phyloP scores from a whole-genome alignment of 495 filamentous ascomycete genomes.

The Penicillium psychrofluorescens region DNA sequence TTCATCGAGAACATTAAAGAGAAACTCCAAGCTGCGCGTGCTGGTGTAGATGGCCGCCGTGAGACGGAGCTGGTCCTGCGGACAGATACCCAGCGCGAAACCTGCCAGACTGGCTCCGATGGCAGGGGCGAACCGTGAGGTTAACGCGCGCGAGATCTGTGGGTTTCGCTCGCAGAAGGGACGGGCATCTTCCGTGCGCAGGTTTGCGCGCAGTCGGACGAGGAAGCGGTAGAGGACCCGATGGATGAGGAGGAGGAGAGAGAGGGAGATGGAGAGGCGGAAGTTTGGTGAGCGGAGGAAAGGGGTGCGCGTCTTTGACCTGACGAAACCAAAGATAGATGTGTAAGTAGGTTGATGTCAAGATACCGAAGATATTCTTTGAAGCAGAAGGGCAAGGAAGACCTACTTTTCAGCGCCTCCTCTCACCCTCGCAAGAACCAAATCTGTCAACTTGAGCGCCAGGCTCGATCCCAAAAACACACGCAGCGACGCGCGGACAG shows the following conservation, averaged over 20 bases:
- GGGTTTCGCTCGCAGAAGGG: slow-evolving; percentile 82
- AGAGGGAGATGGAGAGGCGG: slow-evolving; percentile 72
- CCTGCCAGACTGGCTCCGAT: slow-evolving; percentile 84
- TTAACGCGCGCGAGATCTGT: slow-evolving; percentile 60
- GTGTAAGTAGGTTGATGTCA: neutral
- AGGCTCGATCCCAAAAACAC: slow-evolving; percentile 66
- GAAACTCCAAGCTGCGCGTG: slow-evolving; percentile 75
- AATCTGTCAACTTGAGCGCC: slow-evolving; percentile 61
- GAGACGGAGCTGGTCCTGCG: slow-evolving; percentile 66
- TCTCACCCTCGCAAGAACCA: slow-evolving; percentile 44
- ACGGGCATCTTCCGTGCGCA: slow-evolving; percentile 65
- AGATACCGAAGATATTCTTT: neutral
- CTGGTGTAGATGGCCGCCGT: slow-evolving; percentile 72
- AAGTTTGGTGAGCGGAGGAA: slow-evolving; percentile 64
- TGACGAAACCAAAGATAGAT: slow-evolving; percentile 4
- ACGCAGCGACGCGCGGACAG: slow-evolving; percentile 68
- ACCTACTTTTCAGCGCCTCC: slow-evolving; percentile 21
- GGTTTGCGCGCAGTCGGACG: slow-evolving; percentile 63
- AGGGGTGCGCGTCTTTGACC: slow-evolving; percentile 37
- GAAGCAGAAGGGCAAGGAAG: neutral
- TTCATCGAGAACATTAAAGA: slow-evolving; percentile 75
- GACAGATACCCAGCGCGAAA: slow-evolving; percentile 70
- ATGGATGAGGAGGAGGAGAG: slow-evolving; percentile 78
- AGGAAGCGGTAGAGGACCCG: slow-evolving; percentile 89
- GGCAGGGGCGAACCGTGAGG: slow-evolving; percentile 75